Evolutionary conservation across 2,329 filamentous ascomycete genomes (phyloP), one percentile per base, ranked within the genome.

Genomic region (Clarireedia sp.): DNA sequence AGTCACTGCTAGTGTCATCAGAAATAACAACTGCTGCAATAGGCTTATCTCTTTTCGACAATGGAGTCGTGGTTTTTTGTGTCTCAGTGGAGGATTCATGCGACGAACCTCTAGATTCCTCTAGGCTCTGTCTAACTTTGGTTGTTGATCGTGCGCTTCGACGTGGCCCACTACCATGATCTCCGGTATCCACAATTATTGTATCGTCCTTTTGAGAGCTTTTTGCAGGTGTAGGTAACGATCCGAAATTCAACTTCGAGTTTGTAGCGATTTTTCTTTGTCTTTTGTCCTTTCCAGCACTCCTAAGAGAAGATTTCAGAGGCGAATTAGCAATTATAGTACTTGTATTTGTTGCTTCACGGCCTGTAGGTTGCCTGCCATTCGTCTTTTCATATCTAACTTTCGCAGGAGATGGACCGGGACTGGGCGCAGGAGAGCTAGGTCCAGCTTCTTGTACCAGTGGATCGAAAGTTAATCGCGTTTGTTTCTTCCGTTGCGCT

Each of bases 381-480:
- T 48, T 46, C 33, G 10, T 46, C 43, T 51, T 54, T 47, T 56
- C 54, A 40, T 67, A 66, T 17, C 63, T 51, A 2, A 67, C 62
- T 41, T 63, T 64, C 5, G 63, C 61, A 17, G 63, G 63, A 6
- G 63, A 60, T 26, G 59, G 54, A 5, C 46, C 56, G n/a, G 46
- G 38, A 21, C 51, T 33, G 17, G 60, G 59, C 0, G 62, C 26
- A 54, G n/a, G n/a, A 48, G 33, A 47, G 9, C 16, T 45, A 12
- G 37, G 19, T 43, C 41, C 59, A 44, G 8, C 62, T 24, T 29
- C 41, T 8, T 10, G 24, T 24, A 37, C 37, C 9, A 56, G 19
- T 10, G 62, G 57, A 48, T 66, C 63, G 45, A 68, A 68, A 0
- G 59, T 63, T 19, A 68, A 55, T 10, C 60, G 60, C 9, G 66